These are phyloP conservation scores for Cucurbita pepo DNA, from an alignment of 306 rosid species.

Conservation along the genomic window DNA sequence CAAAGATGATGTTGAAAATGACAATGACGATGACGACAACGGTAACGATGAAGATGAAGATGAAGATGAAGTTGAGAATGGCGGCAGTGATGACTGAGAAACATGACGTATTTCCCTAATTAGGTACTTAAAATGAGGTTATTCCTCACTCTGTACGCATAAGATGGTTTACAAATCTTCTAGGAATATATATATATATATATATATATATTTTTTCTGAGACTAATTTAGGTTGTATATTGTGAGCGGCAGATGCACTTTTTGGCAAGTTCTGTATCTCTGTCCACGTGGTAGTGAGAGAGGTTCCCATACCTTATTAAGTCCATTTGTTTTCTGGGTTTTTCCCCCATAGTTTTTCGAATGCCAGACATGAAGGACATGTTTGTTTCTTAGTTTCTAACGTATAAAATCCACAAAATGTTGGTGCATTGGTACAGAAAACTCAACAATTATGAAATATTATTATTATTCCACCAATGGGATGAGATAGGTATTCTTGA, in stretches of 20 bases:
- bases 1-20: constrained; percentile 8
- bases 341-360: no score
- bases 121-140: not conserved
- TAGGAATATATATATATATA: not conserved
- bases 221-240: not conserved
- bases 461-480: not conserved
- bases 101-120: not conserved
- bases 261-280: not conserved
- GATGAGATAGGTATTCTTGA: not conserved
- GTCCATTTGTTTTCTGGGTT: not conserved
- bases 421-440: not conserved
- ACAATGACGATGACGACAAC: not conserved
- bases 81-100: not conserved
- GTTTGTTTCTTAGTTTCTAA: not conserved
- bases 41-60: not conserved
- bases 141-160: not conserved
- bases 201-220: not conserved
- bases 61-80: not conserved
- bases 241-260: not conserved
- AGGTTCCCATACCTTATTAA: not conserved
- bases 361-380: not conserved
- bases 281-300: not conserved
- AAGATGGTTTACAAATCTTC: not conserved
- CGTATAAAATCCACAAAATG: not conserved
- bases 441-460: not conserved